Evolutionary conservation across 2,329 filamentous ascomycete species (phyloP), one percentile per base, ranked within the genome.

Genomic region (Cladophialophora bantiana): DNA sequence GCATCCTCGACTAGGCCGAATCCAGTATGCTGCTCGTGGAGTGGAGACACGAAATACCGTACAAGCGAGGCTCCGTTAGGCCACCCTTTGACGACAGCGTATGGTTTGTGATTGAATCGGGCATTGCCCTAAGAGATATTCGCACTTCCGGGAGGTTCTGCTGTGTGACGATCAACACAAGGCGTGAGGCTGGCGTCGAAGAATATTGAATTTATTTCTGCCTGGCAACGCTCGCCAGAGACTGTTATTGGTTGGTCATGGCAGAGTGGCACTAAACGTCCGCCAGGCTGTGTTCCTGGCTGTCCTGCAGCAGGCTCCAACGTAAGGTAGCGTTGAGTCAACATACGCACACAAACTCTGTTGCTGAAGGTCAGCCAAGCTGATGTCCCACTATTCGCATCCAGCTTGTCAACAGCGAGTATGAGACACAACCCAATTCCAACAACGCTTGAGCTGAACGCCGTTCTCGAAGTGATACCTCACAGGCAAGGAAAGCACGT

Each of bases 21-120:
- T 42, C 31, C 7, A 48, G 52, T 57, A 63, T 55, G 52, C 53
- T 5, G 35, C 60, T 48, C 50, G 36, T 9, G 42, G 34, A 40
- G 36, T 45, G 55, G 50, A 7, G 18, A 26, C 13, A 13, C 55
- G 36, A 7, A 26, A 26, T 26, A 26, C n/a, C 20, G 45, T 12
- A 12, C 36, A 40, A 9, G 9, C 36, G 13, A 18, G n/a, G 40
- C 13, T n/a, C 26, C 26, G 26, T 26, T 26, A 26, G 26, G 18
- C 13, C 38, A 2, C 10, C 38, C 38, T 7, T 40, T 13, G 35
- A 40, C 10, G 38, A 40, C 13, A 2, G 40, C 40, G 1, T 42
- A n/a, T 10, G 7, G 15, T 42, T 5, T 5, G 2, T 42, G 15
- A 42, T 42, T 10, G 1, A 1, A 13, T 4, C 1, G 4, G 12